Evolutionary conservation across 1,139 yeast genomes (phyloP), one percentile per base, ranked within the genome.

Genomic region (Pneumocystis carinii): DNA sequence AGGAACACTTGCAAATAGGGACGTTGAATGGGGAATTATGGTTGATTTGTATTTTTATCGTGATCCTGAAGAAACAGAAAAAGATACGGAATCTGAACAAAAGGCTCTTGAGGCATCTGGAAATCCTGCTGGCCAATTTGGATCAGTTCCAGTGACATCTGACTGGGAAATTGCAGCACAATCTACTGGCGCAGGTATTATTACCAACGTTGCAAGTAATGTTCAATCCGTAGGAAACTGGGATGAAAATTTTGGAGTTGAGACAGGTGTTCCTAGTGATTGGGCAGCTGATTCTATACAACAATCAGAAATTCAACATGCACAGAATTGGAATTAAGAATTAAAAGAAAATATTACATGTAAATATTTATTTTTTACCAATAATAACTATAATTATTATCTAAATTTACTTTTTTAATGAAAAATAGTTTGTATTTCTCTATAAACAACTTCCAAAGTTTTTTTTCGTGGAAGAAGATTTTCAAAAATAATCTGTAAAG

Each of bases 21-120:
- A 88, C 73, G 88, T 94, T 79, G 87, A 87, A 79, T 92, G 99
- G 99, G 82, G 95, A 74, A 94, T 92, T 78, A 94, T 92, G 98
- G 97, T 97, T 81, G 99, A 92, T 83, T 41, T 65, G 81, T 92
- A 90, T 90, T 92, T 92, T 90, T 92, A 92, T 97, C 92, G 99
- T 86, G 97, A 92, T 83, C 98, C 98, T 77, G 98, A 92, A 83
- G 99, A 92, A 82, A 87, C 87, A 80, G 89, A 85, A 78, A 81
- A 84, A 76, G 80, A 84, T 73, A 77, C 79, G 69, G 79, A 77
- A 70, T n/a, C 55, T 48, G 83, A 79, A 71, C 82, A 77, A 73
- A 83, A 78, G 74, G 82, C 80, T 72, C 83, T 80, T 74, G 85
- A 80, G 73, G 88, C 81, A 72, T 84, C 79, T 71, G 84, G 81